Evolutionary conservation across 495 filamentous ascomycete species (phyloP).

Genomic region (Penicillium daleae): DNA sequence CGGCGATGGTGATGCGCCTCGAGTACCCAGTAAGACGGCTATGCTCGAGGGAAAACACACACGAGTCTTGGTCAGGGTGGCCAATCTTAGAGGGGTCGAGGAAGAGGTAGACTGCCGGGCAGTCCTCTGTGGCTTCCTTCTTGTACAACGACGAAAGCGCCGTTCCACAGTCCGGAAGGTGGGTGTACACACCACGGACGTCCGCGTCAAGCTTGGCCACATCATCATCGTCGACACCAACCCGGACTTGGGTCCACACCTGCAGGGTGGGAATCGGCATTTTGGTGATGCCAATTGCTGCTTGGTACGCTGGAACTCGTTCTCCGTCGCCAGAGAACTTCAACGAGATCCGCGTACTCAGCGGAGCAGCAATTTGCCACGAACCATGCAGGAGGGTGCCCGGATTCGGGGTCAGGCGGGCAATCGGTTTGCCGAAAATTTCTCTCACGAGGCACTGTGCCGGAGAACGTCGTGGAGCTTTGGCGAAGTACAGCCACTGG

Average conservation of each 20-base stretch:
- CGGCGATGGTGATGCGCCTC: constrained; percentile 51
- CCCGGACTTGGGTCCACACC: constrained; percentile 44
- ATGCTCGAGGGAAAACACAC: constrained; percentile 64
- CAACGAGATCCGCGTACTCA: constrained; percentile 30
- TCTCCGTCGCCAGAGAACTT: constrained; percentile 28
- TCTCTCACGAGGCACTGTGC: constrained; percentile 47
- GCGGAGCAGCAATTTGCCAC: constrained; percentile 58
- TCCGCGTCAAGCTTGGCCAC: constrained; percentile 41
- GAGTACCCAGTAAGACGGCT: constrained; percentile 57
- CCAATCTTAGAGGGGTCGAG: constrained; percentile 60
- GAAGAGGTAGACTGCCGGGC: constrained; percentile 61
- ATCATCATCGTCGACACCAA: constrained; percentile 36
- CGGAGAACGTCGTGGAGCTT: constrained; percentile 39
- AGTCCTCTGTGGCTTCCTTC: constrained; percentile 19
- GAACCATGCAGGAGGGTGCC: constrained; percentile 41
- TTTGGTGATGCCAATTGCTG: constrained; percentile 45
- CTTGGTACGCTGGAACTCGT: constrained; percentile 31
- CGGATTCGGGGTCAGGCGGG: constrained; percentile 46
- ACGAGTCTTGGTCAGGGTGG: constrained; percentile 55
- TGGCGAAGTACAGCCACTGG: constrained; percentile 61
- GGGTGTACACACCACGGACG: constrained; percentile 59
- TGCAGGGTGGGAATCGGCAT: constrained; percentile 34
- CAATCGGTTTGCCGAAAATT: constrained; percentile 58
- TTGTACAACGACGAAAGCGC: constrained; percentile 62
- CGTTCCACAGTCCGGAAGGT: constrained; percentile 68